A percentile compares a stretch with the other conserved stretches of the same genome.
phyloP scores from a whole-genome alignment of 1,284 basidiomycete species.

The Microbotryum silenes-acaulis region DNA sequence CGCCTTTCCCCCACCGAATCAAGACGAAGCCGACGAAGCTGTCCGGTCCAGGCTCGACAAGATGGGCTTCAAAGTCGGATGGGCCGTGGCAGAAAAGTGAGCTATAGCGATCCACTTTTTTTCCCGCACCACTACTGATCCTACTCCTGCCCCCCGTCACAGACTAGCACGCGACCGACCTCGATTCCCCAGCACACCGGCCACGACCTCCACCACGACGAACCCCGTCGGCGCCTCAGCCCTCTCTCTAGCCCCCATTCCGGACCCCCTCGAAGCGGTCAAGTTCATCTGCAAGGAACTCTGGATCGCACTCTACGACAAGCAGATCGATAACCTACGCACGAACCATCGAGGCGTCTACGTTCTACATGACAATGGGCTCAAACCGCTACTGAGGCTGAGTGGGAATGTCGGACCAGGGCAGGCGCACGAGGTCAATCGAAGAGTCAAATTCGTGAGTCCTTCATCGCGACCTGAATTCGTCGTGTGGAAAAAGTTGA shows the following conservation, averaged over 20 bases:
- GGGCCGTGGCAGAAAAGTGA: slow-evolving; percentile 30
- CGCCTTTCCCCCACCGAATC: no score
- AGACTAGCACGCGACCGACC: slow-evolving; percentile 26
- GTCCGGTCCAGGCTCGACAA: slow-evolving; percentile 23
- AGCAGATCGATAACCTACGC: slow-evolving; percentile 37
- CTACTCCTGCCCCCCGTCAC: neutral
- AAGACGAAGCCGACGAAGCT: slow-evolving; percentile 13
- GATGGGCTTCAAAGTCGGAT: slow-evolving; percentile 33
- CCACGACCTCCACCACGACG: slow-evolving; percentile 4
- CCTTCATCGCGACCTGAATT: no score
- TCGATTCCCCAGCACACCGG: slow-evolving; percentile 13
- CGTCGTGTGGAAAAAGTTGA: neutral
- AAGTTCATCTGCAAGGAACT: slow-evolving; percentile 38
- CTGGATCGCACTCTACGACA: slow-evolving; percentile 34
- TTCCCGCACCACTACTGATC: neutral
- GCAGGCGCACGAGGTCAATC: slow-evolving; percentile 4
- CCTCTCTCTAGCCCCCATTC: neutral
- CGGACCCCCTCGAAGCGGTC: slow-evolving; percentile 33
- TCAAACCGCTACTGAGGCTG: slow-evolving; percentile 17
- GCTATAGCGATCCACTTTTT: neutral
- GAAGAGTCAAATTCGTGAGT: slow-evolving; percentile 14
- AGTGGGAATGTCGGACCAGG: slow-evolving; percentile 4
- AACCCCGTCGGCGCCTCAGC: neutral
- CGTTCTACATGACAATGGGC: slow-evolving; percentile 32
- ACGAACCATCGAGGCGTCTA: slow-evolving; percentile 37